A percentile compares a stretch with the other conserved stretches of the same genome.
phyloP scores from a whole-genome alignment of 257 asterid genomes.

The Eucommia ulmoides region DNA sequence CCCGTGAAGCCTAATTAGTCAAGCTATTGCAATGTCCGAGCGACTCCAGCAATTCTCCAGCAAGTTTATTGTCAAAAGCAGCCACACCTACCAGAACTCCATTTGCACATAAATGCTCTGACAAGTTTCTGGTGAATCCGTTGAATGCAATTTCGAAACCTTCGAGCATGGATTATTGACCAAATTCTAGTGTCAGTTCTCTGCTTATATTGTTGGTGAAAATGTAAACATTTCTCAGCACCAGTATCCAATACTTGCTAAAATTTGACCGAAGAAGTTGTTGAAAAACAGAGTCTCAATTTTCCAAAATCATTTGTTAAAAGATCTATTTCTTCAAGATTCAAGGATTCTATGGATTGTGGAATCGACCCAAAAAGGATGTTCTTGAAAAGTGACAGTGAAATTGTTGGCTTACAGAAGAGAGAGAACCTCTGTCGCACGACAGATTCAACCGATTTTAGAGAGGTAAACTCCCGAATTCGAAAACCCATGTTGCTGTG shows the following conservation, averaged over 20 bases:
- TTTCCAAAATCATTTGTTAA: constrained; percentile 49
- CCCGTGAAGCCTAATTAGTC: constrained; percentile 17
- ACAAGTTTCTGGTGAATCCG: constrained; percentile 43
- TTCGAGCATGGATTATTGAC: constrained; percentile 39
- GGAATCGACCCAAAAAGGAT: constrained; percentile 58
- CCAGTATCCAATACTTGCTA: constrained; percentile 45
- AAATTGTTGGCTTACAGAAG: too few relatives aligned
- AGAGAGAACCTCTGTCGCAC: too few relatives aligned
- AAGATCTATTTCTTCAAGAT: constrained; percentile 42
- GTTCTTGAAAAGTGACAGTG: constrained; percentile 33
- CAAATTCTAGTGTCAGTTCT: constrained; percentile 61
- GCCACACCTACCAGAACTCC: constrained; percentile 29
- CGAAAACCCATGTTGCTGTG: too few relatives aligned
- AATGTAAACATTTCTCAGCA: constrained; percentile 21
- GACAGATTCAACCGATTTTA: too few relatives aligned
- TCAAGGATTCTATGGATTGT: constrained; percentile 22
- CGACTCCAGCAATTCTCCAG: constrained; percentile 54
- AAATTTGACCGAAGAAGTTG: constrained; percentile 54
- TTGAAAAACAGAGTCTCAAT: constrained; percentile 41
- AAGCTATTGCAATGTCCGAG: constrained; percentile 45
- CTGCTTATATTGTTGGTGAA: constrained; percentile 53
- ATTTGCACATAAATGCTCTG: constrained; percentile 41
- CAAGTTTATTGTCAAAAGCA: constrained; percentile 39
- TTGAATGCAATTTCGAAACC: constrained; percentile 38
- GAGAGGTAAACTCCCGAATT: too few relatives aligned